phyloP scores from a whole-genome alignment of 345 rosid species.

The Kandelia obovata region DNA sequence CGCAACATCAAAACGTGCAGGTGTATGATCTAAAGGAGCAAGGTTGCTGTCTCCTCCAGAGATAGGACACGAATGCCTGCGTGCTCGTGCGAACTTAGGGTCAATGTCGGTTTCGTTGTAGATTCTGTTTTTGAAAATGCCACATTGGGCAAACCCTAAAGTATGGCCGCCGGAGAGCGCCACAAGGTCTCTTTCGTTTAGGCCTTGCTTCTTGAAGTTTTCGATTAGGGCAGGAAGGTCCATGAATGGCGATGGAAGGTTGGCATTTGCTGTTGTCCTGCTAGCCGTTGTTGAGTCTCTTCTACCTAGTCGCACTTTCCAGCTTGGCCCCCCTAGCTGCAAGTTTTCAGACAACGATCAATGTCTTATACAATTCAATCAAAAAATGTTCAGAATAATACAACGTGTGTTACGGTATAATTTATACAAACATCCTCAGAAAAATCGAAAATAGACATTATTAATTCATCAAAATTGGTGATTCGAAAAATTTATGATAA shows the following conservation, averaged over 20 bases:
- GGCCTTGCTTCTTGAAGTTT: slow-evolving; percentile 41
- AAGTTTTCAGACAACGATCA: slow-evolving; percentile 13
- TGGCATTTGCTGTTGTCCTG: slow-evolving; percentile 12
- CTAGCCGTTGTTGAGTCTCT: background rate
- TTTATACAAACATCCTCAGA: too few relatives aligned
- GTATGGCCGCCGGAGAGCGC: slow-evolving; percentile 57
- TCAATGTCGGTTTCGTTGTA: slow-evolving; percentile 40
- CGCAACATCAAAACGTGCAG: slow-evolving; percentile 26
- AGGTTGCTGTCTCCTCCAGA: slow-evolving; percentile 33
- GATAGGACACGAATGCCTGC: slow-evolving; percentile 23
- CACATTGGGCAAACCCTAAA: slow-evolving; percentile 37
- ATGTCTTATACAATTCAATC: background rate
- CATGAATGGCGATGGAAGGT: slow-evolving; percentile 36
- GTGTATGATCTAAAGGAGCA: slow-evolving; percentile 34
- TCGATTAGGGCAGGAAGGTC: slow-evolving; percentile 29
- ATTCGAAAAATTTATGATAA: too few relatives aligned
- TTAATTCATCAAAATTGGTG: too few relatives aligned
- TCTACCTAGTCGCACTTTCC: too few relatives aligned
- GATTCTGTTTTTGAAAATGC: slow-evolving; percentile 27
- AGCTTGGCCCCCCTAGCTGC: background rate
- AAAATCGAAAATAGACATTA: too few relatives aligned
- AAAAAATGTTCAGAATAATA: slow-evolving; percentile 7
- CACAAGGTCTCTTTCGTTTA: slow-evolving; percentile 41
- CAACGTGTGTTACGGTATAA: too few relatives aligned
- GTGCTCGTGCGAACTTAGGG: slow-evolving; percentile 29